Base-by-base conservation (phyloP, 116 monocot species). In the Papilionanthe hybrid region DNA sequence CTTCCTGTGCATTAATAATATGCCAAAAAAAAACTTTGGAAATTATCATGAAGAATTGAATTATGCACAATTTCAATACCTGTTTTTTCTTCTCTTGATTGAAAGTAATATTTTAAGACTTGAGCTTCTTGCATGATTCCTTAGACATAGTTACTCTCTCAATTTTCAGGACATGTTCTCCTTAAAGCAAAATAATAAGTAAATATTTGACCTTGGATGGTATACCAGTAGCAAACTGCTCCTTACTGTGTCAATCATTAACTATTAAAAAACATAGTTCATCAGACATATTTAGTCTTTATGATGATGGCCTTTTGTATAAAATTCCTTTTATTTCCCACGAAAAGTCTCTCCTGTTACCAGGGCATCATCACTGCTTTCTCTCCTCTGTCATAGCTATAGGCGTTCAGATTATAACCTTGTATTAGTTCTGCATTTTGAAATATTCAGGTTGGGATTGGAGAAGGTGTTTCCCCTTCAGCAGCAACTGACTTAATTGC, bases 401-500 rank as follows among this genome's bases (percentile, higher is more conserved):
- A 53, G 15, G 13, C 53, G 15, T 71, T 71, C 32, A 15, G 29
- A 71, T 73, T 2, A 44, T 73, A 29, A 73, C 7, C 22, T 73
- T 73, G 23, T 0, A 28, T 67, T 85, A 45, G 69, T 27, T 72
- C 72, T 55, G 80, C 78, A 10, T 72, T 86, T 79, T 72, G 43
- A 65, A 69, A 76, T 84, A 22, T 83, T 63, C 87, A 99, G 99
- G 99, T 99, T 81, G 99, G 99, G 28, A 84, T 99, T 57, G 99
- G 99, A 83, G 99, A 99, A 88, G 99, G 99, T 87, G 94, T 99
- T 85, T 99, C 95, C 9, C 99, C 95, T 68, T 99, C 99, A 75
- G 95, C 99, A 80, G 99, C 99, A 56, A 99, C 99, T 75, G 95
- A 99, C 75, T 78, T 99, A 78, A 95, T 99, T 84, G 99, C 99